Base-by-base conservation (phyloP, 192 early-diverging fungal genomes). In the Backusella sp. region DNA sequence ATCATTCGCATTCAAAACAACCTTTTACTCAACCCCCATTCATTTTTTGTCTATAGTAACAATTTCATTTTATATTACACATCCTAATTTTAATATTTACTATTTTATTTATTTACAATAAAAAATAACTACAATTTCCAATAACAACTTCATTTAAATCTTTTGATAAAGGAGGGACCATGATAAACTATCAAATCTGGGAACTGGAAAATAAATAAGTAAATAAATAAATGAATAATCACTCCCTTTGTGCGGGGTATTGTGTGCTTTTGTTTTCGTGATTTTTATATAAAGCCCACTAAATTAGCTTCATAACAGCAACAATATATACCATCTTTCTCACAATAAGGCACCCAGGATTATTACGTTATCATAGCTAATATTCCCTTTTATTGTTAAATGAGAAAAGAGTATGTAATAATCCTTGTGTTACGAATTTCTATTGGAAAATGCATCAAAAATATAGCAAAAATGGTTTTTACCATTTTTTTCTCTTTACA, bases 11-110 rank as follows among this genome's bases (percentile, higher is more conserved):
- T 62, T 62, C 4, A 62, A 62, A 28, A 62, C 11, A 26, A 62
- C 8, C 23, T 62, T 26, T 23, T 62, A 12, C 56, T 62, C 26
- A 62, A 62, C 23, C 56, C 56, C 23, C 56, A 62, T 62, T 62
- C 56, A 62, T 62, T 62, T 62, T 28, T 62, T 62, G 56, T 62
- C 56, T 28, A 62, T 62, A 62, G 26, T 62, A 62, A 62, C 26
- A 23, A 28, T 62, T 62, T 62, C 56, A 62, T 28, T 62, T 23
- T 28, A 62, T 30, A 28, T 11, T 28, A 62, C 26, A 62, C 56
- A 62, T 62, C 28, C 56, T 62, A 62, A 28, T 62, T 11, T 28
- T 28, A 62, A 62, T 28, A 9, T 62, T 59, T 23, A 26, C 9
- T 59, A 59, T 59, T 62, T 39, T 62, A 62, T 14, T 62, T 28